phyloP scores from a whole-genome alignment of 2,329 filamentous ascomycete genomes.

The Ophiostoma perfectum region DNA sequence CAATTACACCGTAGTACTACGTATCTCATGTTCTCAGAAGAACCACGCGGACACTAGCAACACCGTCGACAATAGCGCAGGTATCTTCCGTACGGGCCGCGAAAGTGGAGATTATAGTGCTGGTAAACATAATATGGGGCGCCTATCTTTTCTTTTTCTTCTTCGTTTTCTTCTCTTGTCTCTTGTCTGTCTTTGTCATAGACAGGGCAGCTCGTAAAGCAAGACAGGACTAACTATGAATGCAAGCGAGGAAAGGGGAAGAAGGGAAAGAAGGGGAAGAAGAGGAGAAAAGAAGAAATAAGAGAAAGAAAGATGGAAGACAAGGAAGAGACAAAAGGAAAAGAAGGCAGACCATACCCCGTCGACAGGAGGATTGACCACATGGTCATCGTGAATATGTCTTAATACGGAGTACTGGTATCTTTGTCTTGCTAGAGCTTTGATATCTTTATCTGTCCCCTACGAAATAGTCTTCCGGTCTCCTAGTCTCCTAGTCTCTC shows the following conservation, averaged over 20 bases:
- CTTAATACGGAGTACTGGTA: not conserved
- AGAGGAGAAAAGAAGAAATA: not conserved
- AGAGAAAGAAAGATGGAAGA: not conserved
- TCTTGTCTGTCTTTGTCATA: not conserved
- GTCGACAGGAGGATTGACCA: no score
- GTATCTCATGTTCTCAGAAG: not conserved
- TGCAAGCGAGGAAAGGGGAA: not conserved
- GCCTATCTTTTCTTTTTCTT: not conserved
- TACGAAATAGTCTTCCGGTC: not conserved
- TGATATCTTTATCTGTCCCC: not conserved
- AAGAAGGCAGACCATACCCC: no score
- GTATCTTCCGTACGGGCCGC: slow-evolving; percentile 12
- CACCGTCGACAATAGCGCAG: slow-evolving; percentile 4
- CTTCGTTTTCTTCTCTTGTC: not conserved
- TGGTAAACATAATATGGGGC: slow-evolving; percentile 6
- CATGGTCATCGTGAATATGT: no score
- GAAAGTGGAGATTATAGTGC: not conserved
- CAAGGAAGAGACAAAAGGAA: not conserved
- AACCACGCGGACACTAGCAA: not conserved
- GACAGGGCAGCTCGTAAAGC: not conserved
- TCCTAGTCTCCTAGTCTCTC: not conserved
- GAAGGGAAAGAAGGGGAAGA: not conserved
- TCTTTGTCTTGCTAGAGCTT: not conserved
- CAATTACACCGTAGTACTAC: not conserved
- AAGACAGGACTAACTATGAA: not conserved